Base-by-base conservation (phyloP, 805 yeast genomes). In the Vanderwaltozyma polyspora region DNA sequence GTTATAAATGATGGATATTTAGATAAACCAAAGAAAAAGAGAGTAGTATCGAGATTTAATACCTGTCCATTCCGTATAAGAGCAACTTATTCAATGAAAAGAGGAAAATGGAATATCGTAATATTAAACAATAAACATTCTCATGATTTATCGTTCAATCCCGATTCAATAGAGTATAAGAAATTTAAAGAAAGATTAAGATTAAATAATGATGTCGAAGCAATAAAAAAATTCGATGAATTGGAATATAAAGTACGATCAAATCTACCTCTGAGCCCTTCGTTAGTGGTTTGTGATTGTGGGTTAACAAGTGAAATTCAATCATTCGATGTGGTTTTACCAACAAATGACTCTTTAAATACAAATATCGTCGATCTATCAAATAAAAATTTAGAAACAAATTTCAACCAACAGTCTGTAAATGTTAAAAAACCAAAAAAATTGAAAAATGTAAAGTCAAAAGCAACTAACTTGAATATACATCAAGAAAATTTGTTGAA, bases 21-120 rank as follows among this genome's bases (percentile, higher is more conserved):
- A 13, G 8, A 21, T n/a, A 23, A 21, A 5, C 34, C 25, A 34
- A 52, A 46, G 40, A 52, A 51, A 36, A 53, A 52, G 35, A 43
- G 62, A 29, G 38, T 49, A 2, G 59, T 54, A 3, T 53, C 61
- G 14, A 46, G 56, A 35, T 57, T 51, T 34, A 59, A 59, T 11
- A 62, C 65, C 16, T 77, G 84, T 47, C 83, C 83, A 2, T 77
- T 77, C 47, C 62, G 79, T 49, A 66, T 77, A 28, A 54, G 85
- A 35, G 83, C 83, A 2, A 75, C 77, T 42, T 74, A 60, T 45
- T 69, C 77, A 1, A 42, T 70, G 9, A 58, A 74, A 40, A 62
- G 69, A 24, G 59, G 64, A 38, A 57, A 60, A 35, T 77, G 85
- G 85, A 61, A 72, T 12, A 59, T 77, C 22, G 79, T 72, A 15